Evolutionary conservation across 805 yeast species (phyloP), one percentile per base, ranked within the genome.

Genomic region (Hagleromyces aurorensis): DNA sequence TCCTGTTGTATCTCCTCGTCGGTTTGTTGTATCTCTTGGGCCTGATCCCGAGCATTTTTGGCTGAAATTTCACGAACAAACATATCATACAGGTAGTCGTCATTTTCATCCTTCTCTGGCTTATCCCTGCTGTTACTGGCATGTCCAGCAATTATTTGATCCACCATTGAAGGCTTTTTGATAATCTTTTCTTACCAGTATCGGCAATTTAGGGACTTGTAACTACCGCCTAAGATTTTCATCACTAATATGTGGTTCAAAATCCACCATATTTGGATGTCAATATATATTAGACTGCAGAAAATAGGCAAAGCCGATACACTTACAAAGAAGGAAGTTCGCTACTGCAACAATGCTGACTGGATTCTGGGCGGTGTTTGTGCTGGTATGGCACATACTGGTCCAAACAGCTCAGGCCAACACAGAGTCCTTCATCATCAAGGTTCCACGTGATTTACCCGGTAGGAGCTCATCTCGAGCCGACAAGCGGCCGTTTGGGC

Each of bases 1-100:
- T 43, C 46, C 25, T 30, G 37, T 21, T 38, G 44, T n/a, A 37
- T 23, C 20, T 40, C 41, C 18, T 40, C 39, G n/a, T 37, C 36
- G 13, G 33, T 27, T 16, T 30, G 34, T 21, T 33, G 33, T 5
- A 32, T 33, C 19, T 30, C 38, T 3, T 27, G 27, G 3, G 39
- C 24, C 19, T 27, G 34, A 12, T 36, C 37, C n/a, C 28, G 23
- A 7, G 20, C 28, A 18, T 26, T 23, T 20, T 27, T 27, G 13
- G 34, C 33, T 13, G 16, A 19, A 20, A 24, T 31, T 32, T 44
- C 46, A 17, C 34, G 27, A 15, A 40, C 30, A 28, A 44, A 44
- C 21, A 32, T 32, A 16, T 44, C 41, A 21, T 32, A 44, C 8
- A 44, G 34, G 13, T 37, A 30, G 18, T 41, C 43, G 23, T 43